Evolutionary conservation across 345 rosid species (phyloP).

Genomic region (Pistacia vera): DNA sequence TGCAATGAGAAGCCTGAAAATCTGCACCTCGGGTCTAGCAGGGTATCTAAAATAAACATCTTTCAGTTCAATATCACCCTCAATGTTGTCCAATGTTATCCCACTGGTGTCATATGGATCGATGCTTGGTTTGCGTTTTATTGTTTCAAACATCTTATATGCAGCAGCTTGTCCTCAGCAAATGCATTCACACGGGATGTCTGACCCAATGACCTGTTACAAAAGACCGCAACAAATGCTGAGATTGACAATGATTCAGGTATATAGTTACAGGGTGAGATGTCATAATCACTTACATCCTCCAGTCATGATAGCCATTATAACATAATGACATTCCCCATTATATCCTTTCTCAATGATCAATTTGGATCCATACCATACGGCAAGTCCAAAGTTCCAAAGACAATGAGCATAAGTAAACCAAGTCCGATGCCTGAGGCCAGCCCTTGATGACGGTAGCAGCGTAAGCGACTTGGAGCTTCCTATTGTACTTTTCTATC

Average conservation of each 20-base stretch:
- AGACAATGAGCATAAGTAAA: slow-evolving; percentile 41
- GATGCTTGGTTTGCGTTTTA: slow-evolving; percentile 50
- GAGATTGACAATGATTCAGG: not conserved
- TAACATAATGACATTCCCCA: slow-evolving; percentile 78
- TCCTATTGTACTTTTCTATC: slow-evolving; percentile 54
- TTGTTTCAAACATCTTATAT: slow-evolving; percentile 72
- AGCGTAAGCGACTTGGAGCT: slow-evolving; percentile 57
- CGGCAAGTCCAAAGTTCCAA: slow-evolving; percentile 57
- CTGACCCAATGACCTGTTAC: slow-evolving; percentile 61
- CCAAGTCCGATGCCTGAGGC: slow-evolving; percentile 78
- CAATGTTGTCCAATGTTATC: slow-evolving; percentile 41
- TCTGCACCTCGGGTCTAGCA: slow-evolving; percentile 68
- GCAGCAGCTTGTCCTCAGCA: slow-evolving; percentile 74
- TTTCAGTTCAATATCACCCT: slow-evolving; percentile 61
- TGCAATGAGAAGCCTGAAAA: slow-evolving; percentile 62
- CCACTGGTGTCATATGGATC: slow-evolving; percentile 57
- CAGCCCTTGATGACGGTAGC: slow-evolving; percentile 65
- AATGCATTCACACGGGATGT: slow-evolving; percentile 66
- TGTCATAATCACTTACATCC: slow-evolving; percentile 57
- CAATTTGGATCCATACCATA: slow-evolving; percentile 75
- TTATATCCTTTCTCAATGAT: slow-evolving; percentile 64
- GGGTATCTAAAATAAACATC: slow-evolving; percentile 70
- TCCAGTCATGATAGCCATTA: slow-evolving; percentile 67
- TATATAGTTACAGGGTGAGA: too few relatives aligned
- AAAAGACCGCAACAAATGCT: not conserved